Evolutionary conservation across 257 asterid genomes (phyloP), one percentile per base, ranked within the genome.

Genomic region (Pogostemon cablin): DNA sequence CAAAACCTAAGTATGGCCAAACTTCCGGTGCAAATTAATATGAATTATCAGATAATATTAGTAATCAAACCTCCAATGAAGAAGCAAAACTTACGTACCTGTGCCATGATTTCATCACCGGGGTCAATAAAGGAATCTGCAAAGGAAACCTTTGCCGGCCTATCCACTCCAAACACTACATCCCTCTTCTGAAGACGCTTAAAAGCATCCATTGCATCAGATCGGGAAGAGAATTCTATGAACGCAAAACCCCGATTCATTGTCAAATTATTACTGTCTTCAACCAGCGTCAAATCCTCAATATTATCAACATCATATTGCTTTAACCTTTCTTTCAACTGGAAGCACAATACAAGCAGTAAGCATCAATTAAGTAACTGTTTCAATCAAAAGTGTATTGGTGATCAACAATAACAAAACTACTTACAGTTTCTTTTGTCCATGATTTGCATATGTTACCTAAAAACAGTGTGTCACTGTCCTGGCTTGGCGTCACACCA

Each of bases 61-160:
- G 60, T 72, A 57, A n/a, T 48, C 41, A 41, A 48, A 20, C 69
- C 66, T 60, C 40, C 44, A 44, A 62, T 17, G 58, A 62, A 73
- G 71, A 62, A 81, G 64, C 65, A 58, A 25, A 79, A 65, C 75
- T 65, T 42, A 47, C 46, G 71, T 89, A 95, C 99, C 98, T 95
- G 96, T 75, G 99, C 98, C 99, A 95, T 95, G 75, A 95, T 92
- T 80, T 95, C 97, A 80, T 91, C 98, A 74, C 98, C 98, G 41
- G 99, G 99, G 78, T 95, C 99, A 67, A 89, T 83, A 80, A 91
- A 89, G 68, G 99, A 92, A 80, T 95, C 99, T 35, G 99, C 99
- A 82, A 95, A 91, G 56, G 99, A 89, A 78, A 95, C 95, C 85
- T 95, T 95, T 50, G 96, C 99, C 38, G 95, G 96, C 84, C 96